phyloP scores from a whole-genome alignment of 495 filamentous ascomycete genomes.

The Penicillium crystallinum region DNA sequence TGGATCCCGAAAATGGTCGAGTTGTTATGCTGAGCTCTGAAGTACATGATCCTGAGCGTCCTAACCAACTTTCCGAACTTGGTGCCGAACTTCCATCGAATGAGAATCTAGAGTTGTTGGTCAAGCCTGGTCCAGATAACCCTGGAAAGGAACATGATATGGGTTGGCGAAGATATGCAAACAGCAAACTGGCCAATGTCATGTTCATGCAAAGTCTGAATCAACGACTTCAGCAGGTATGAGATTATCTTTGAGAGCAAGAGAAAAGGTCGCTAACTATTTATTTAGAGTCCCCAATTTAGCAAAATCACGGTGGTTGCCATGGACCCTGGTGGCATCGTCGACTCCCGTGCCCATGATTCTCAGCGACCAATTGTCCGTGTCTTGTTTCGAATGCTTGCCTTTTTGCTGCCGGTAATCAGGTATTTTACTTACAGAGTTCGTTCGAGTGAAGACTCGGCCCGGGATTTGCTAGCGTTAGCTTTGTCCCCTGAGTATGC shows the following conservation, averaged over 20 bases:
- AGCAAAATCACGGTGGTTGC: conserved; percentile 40
- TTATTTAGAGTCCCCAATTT: conserved; percentile 22
- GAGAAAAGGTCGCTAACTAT: not conserved
- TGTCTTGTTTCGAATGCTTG: conserved; percentile 29
- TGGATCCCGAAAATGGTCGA: conserved; percentile 37
- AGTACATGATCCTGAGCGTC: conserved; percentile 31
- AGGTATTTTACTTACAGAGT: conserved; percentile 10
- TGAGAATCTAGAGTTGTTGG: conserved; percentile 10
- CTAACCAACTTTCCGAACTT: conserved; percentile 8
- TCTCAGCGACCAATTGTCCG: conserved; percentile 38
- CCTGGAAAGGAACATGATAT: conserved; percentile 4
- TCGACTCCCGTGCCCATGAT: conserved; percentile 40
- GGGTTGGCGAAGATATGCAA: conserved; percentile 31
- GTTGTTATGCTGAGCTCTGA: conserved; percentile 41
- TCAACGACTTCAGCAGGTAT: conserved; percentile 26
- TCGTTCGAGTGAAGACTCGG: conserved; percentile 25
- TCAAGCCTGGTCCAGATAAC: conserved; percentile 8
- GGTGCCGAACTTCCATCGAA: conserved; percentile 5
- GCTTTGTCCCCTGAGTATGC: conserved; percentile 21
- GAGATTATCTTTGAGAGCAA: not conserved
- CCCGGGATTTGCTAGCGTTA: conserved; percentile 33
- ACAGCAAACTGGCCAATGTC: conserved; percentile 37
- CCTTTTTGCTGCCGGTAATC: conserved; percentile 26
- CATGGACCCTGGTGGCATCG: conserved; percentile 43
- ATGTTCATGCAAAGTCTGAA: conserved; percentile 46